Base-by-base conservation (phyloP, 1,284 basidiomycete genomes). In the Fistulina hepatica region DNA sequence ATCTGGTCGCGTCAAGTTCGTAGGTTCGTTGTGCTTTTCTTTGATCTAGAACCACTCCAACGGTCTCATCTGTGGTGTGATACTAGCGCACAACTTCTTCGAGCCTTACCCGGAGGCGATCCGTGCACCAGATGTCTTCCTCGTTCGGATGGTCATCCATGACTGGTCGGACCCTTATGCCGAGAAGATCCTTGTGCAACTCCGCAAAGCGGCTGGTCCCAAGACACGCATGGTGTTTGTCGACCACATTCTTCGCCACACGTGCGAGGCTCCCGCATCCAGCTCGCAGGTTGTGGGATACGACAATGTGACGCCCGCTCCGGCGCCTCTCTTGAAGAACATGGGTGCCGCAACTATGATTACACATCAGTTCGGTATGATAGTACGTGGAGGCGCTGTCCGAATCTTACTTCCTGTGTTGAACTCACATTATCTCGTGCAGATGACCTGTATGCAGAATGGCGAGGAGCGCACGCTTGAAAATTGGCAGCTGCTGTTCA, bases 291-390 rank as follows among this genome's bases (percentile, higher is more conserved):
- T n/a, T n/a, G n/a, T n/a, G 25, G 41, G 38, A 21, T 37, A 24
- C 28, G 40, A 40, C 11, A 62, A 68, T 45, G 56, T 54, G 34
- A 55, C 55, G 33, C 53, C 69, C 9, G 69, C 69, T 0, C 64
- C 70, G 3, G 60, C 67, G 12, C 77, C 78, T 15, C 54, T 83
- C 13, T 61, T 82, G 21, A 61, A 79, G 12, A 83, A 83, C 48
- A 55, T 81, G 3, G 80, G 80, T 1, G n/a, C n/a, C n/a, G n/a
- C n/a, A n/a, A n/a, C n/a, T n/a, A n/a, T n/a, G n/a, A n/a, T n/a
- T n/a, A n/a, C n/a, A n/a, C n/a, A n/a, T n/a, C n/a, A n/a, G n/a
- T n/a, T n/a, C n/a, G n/a, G n/a, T n/a, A n/a, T n/a, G n/a, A n/a
- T n/a, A n/a, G n/a, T n/a, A n/a, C n/a, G n/a, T n/a, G n/a, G n/a